Evolutionary conservation across 2,329 filamentous ascomycete genomes (phyloP), one percentile per base, ranked within the genome.

Genomic region (Apiospora koreana): DNA sequence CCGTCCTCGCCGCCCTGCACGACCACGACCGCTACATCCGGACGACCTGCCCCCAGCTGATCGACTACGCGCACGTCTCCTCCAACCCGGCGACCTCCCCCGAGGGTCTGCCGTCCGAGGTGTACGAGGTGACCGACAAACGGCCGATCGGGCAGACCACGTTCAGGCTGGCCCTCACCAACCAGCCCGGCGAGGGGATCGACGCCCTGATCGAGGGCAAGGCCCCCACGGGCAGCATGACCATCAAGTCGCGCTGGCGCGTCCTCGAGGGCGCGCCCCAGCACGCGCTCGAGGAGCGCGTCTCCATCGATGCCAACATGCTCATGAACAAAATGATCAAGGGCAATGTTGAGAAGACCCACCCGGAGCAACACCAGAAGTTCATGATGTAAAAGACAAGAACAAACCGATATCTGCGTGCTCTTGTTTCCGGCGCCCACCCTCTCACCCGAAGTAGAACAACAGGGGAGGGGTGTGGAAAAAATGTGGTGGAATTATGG

Each of bases 11-110:
- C 35, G 70, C 71, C 25, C 76, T 80, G 6, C 83, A 87, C 68
- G 89, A 94, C 77, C 76, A 78, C 73, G 75, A 90, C 83, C 42
- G 66, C 1, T 77, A 77, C 74, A 77, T 79, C 73, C 71, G 71
- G 8, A 76, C 71, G 10, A 76, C 76, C 1, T 76, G 74, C 42
- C 76, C 76, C 23, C 71, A 75, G 23, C 72, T 77, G 21, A 72
- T 78, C 46, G 72, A 71, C 41, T 75, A 74, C 71, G 69, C 45
- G 35, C 75, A 66, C 46, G 9, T 35, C 9, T 28, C 70, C n/a
- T 54, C 72, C n/a, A 65, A 41, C 25, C 50, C 42, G 5, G 31
- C 70, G 28, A 10, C 50, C 1, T 23, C 69, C n/a, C 72, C 75
- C 28, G 54, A 35, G 2, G 3, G 5, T 1, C 16, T 58, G 16